phyloP scores from a whole-genome alignment of 495 filamentous ascomycete species.

The Pseudotulostoma volvatum region DNA sequence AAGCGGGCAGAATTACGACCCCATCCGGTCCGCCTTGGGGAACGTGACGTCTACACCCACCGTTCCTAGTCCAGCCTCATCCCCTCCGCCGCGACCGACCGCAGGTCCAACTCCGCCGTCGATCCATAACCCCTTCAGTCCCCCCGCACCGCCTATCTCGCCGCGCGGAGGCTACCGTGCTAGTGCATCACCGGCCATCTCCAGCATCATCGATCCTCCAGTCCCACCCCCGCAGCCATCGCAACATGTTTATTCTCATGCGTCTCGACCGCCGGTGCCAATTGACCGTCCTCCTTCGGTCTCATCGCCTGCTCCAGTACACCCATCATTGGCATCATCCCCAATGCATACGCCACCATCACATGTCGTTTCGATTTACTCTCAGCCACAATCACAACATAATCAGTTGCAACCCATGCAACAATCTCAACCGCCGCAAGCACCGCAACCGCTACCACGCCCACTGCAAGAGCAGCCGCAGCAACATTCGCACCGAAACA shows the following conservation, averaged over 20 bases:
- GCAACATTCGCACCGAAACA: conserved; percentile 1
- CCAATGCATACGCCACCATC: conserved; percentile 13
- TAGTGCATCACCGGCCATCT: conserved; percentile 77
- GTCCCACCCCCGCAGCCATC: conserved; percentile 14
- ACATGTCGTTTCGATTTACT: conserved; percentile 9
- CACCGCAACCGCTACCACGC: conserved; percentile 3
- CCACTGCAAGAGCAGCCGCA: conserved; percentile 4
- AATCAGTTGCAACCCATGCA: conserved; percentile 10
- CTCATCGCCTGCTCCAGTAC: conserved; percentile 16
- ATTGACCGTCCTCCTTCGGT: conserved; percentile 13
- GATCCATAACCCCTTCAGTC: conserved; percentile 19
- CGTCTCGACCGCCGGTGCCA: conserved; percentile 19
- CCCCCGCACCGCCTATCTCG: conserved; percentile 17
- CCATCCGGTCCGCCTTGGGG: conserved; percentile 53
- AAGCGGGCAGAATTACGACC: conserved; percentile 74
- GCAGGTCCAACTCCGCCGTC: conserved; percentile 34
- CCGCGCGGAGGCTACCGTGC: conserved; percentile 41
- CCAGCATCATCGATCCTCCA: conserved; percentile 73
- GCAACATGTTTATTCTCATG: conserved; percentile 12
- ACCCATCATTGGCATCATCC: conserved; percentile 15
- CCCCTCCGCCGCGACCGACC: conserved; percentile 33
- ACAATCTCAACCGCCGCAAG: conserved; percentile 9
- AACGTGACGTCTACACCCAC: conserved; percentile 36
- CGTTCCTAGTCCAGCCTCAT: conserved; percentile 17
- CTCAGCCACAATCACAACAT: conserved; percentile 12